These are phyloP conservation scores for Apium graveolens DNA, from an alignment of 129 eudicot genomes.

Conservation along the genomic window DNA sequence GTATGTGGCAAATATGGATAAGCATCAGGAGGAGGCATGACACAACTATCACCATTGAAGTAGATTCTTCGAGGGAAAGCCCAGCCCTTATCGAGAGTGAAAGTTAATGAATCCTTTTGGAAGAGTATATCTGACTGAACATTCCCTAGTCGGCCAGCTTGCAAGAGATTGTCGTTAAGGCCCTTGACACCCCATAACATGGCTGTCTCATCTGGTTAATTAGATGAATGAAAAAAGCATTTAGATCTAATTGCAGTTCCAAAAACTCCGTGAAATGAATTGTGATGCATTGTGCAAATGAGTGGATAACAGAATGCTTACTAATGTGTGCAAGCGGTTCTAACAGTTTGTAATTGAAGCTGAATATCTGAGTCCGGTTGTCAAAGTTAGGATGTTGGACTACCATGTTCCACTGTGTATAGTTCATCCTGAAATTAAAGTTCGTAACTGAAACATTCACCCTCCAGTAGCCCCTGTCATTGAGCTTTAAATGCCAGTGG, in stretches of 20 bases:
- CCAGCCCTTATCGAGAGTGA: conserved; percentile 90
- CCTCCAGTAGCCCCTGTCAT: too few species aligned
- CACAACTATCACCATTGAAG: conserved; percentile 88
- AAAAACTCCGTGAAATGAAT: not conserved
- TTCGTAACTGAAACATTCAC: too few species aligned
- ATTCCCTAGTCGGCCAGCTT: conserved; percentile 78
- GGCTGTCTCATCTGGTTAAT: conserved; percentile 79
- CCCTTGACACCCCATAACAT: conserved; percentile 85
- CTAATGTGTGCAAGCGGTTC: conserved; percentile 38
- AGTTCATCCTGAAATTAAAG: too few species aligned
- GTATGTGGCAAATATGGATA: conserved; percentile 78
- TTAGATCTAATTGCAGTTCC: not conserved
- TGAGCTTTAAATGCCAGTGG: too few species aligned
- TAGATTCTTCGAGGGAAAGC: conserved; percentile 86
- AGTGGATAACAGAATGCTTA: conserved; percentile 29
- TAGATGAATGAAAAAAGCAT: not conserved
- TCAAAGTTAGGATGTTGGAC: too few species aligned
- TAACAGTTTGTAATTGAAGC: too few species aligned
- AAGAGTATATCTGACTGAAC: conserved; percentile 90
- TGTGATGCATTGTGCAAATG: not conserved
- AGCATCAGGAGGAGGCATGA: conserved; percentile 91
- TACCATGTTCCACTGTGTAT: too few species aligned
- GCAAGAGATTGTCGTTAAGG: conserved; percentile 63
- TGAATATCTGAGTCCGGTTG: too few species aligned
- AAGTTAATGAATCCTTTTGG: conserved; percentile 55